Evolutionary conservation across 2,329 filamentous ascomycete genomes (phyloP).

Genomic region (Raffaelea arxii): DNA sequence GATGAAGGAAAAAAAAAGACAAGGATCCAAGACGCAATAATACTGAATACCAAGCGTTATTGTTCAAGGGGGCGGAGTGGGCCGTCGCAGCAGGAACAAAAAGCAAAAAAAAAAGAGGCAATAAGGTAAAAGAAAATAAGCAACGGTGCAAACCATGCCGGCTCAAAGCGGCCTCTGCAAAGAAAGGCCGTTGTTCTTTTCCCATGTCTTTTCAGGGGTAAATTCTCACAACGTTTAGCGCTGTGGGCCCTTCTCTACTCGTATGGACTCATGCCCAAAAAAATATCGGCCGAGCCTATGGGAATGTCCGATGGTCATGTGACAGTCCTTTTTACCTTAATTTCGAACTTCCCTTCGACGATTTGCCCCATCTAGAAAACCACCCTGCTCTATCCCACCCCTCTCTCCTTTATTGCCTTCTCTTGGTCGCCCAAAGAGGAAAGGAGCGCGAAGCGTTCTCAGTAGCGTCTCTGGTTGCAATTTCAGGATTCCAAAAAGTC

Average conservation of each 20-base stretch:
- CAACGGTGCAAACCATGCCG: background rate
- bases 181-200: background rate
- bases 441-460: background rate
- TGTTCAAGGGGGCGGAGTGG: background rate
- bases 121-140: background rate
- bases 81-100: too few species aligned
- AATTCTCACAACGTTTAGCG: background rate
- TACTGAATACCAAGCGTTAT: too few species aligned
- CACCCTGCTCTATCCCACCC: background rate
- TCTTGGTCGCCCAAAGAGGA: background rate
- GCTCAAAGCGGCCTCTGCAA: background rate
- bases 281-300: too few species aligned
- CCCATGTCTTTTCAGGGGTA: background rate
- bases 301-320: too few species aligned
- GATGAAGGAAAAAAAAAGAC: background rate
- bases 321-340: too few species aligned
- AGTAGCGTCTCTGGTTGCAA: background rate
- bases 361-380: too few species aligned
- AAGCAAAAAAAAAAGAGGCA: slow-evolving; percentile 1
- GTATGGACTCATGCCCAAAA: too few species aligned
- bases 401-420: background rate
- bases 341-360: too few species aligned
- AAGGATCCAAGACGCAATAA: too few species aligned
- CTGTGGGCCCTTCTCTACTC: too few species aligned
- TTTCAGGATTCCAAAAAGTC: too few species aligned